Conservation (phyloP, 1,284 basidiomycete genomes). For the Golubevia sp. region DNA sequence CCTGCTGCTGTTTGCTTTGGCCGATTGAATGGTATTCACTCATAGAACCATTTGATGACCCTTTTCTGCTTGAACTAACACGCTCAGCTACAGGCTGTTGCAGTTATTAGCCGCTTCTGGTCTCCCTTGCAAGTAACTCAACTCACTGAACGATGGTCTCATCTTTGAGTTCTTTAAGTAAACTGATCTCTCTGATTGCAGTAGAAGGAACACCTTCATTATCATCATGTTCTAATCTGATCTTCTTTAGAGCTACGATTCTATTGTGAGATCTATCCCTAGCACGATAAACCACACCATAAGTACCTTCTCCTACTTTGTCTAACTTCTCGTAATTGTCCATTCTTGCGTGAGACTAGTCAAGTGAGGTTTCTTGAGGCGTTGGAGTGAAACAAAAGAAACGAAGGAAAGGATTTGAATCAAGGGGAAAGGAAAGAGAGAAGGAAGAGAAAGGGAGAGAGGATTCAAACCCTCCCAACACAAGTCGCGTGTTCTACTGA, state of each 20-base stretch:
- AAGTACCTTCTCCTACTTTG: slow-evolving; percentile 82
- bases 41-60: too few species aligned
- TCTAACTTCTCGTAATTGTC: slow-evolving; percentile 73
- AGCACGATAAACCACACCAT: slow-evolving; percentile 86
- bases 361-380: slow-evolving; percentile 11
- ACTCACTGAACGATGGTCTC: slow-evolving; percentile 80
- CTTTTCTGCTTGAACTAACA: too few species aligned
- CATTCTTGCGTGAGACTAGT: slow-evolving; percentile 36
- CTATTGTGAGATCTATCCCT: slow-evolving; percentile 71
- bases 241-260: slow-evolving; percentile 76
- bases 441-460: slow-evolving; percentile 41
- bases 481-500: too few species aligned
- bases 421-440: too few species aligned
- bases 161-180: slow-evolving; percentile 94
- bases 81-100: too few species aligned
- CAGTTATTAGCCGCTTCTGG: too few species aligned
- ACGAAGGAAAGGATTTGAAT: slow-evolving; percentile 23
- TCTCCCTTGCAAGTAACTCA: too few species aligned
- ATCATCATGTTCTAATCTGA: slow-evolving; percentile 94
- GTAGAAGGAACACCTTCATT: slow-evolving; percentile 91
- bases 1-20: too few species aligned
- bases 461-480: slow-evolving; percentile 35
- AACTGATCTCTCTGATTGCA: slow-evolving; percentile 94
- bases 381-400: slow-evolving; percentile 35
- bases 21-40: too few species aligned